phyloP scores from a whole-genome alignment of 2,329 filamentous ascomycete species.

The Apiospora aurea region DNA sequence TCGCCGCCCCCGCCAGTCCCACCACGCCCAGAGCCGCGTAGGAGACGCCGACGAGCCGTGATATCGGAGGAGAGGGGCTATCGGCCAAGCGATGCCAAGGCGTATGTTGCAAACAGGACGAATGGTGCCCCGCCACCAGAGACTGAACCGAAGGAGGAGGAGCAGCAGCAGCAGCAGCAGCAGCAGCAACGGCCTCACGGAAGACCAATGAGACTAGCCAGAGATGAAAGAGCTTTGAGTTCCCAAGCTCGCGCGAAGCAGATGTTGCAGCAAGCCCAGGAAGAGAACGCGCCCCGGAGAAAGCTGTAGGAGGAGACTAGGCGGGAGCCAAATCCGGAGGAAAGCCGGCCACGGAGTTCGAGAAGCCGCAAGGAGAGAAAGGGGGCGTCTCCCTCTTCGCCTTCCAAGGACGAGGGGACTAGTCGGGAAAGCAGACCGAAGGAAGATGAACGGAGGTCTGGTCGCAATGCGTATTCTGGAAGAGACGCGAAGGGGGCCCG shows the following conservation, averaged over 20 bases:
- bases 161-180: neutral
- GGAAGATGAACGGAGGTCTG: neutral
- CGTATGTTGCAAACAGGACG: neutral
- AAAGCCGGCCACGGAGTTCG: neutral
- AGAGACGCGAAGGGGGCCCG: no score
- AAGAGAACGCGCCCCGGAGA: neutral
- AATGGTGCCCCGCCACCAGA: neutral
- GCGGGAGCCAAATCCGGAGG: neutral
- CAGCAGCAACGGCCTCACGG: neutral
- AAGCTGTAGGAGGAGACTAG: neutral
- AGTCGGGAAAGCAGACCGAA: no score
- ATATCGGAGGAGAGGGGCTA: constrained; percentile 23
- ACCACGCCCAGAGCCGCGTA: neutral
- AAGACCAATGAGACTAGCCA: neutral
- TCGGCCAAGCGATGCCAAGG: constrained; percentile 23
- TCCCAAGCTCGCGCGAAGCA: neutral
- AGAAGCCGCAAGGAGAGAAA: neutral
- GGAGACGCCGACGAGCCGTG: neutral
- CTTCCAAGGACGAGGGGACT: neutral
- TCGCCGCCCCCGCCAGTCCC: constrained; percentile 4
- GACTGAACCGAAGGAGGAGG: neutral
- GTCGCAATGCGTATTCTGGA: neutral
- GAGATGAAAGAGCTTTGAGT: neutral
- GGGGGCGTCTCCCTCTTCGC: neutral
- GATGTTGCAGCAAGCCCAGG: neutral